Base-by-base conservation (phyloP, 2,329 filamentous ascomycete species). In the Coniochaeta sp. region DNA sequence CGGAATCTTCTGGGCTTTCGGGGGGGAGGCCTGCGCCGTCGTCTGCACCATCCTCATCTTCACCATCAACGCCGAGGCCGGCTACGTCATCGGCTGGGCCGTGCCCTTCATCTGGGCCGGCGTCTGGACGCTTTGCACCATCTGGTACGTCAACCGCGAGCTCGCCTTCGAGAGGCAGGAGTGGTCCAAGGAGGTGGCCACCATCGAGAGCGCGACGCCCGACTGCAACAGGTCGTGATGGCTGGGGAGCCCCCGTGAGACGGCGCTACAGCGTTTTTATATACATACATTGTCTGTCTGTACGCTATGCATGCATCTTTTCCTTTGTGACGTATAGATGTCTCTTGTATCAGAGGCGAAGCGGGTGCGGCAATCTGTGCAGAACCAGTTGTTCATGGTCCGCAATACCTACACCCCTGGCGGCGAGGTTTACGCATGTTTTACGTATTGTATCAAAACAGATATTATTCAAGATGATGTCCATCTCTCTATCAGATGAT, bases 1-100 rank as follows among this genome's bases (percentile, higher is more conserved):
- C 70, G 84, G 83, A 62, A 78, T 79, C 64, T 83, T 85, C 65
- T 85, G 82, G 82, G 81, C 77, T 1, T 75, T 79, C 14, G 81
- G 81, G 1, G 72, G 75, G 5, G 75, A 73, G 19, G 76, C 79
- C 17, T 76, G 81, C 12, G 75, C 74, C 0, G 72, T 82, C 2
- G 69, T 83, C 42, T 81, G 81, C 67, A 79, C 77, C 0, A 74
- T 80, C 5, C 71, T 68, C 36, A 64, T 68, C 19, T 68, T 68
- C 24, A 68, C 65, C 0, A 26, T 68, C 55, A 55, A 57, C 44
- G 65, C 62, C 28, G 62, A 68, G 22, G 63, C 63, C 3, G 65
- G 64, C 10, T 68, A 67, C 19, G 50, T 59, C 1, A 60, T 68
- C 14, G 66, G 67, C 28, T 68, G 67, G 67, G 63, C 63, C 14